Conservation (phyloP, 164 flowering plant species). For the Berberis vulgaris region DNA sequence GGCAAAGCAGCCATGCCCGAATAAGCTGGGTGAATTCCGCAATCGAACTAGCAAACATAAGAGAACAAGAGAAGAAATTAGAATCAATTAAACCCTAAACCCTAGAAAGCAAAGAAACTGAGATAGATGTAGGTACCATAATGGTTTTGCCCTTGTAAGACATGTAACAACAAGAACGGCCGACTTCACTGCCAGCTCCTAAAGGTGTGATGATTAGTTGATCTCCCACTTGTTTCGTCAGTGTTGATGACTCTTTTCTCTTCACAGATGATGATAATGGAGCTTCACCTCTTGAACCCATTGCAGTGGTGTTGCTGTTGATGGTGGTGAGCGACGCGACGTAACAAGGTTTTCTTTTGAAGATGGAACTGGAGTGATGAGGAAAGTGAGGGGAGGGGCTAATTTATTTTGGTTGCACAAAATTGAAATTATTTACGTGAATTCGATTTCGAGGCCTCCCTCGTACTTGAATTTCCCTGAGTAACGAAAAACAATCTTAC, state of each 20-base stretch:
- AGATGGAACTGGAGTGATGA: too few relatives aligned
- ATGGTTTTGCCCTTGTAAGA: slow-evolving; percentile 34
- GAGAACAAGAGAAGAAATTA: neutral
- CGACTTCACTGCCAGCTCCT: slow-evolving; percentile 97
- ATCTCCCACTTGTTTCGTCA: slow-evolving; percentile 54
- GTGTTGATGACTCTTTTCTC: slow-evolving; percentile 45
- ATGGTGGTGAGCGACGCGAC: too few relatives aligned
- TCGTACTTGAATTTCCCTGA: too few relatives aligned
- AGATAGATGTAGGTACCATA: slow-evolving; percentile 23
- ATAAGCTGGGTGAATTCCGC: slow-evolving; percentile 95
- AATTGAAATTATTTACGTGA: too few relatives aligned
- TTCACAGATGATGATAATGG: slow-evolving; percentile 19
- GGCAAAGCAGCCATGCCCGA: slow-evolving; percentile 30
- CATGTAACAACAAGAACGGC: slow-evolving; percentile 58
- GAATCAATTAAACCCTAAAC: slow-evolving; percentile 4
- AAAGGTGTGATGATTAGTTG: slow-evolving; percentile 73
- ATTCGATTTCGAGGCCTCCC: too few relatives aligned
- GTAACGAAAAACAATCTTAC: too few relatives aligned
- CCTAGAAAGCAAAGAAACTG: neutral
- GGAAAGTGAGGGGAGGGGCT: too few relatives aligned
- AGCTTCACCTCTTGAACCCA: slow-evolving; percentile 5
- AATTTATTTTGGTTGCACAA: too few relatives aligned
- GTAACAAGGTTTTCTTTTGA: too few relatives aligned
- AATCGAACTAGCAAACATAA: slow-evolving; percentile 55
- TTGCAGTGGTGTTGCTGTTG: neutral